Evolutionary conservation across 2,329 filamentous ascomycete species (phyloP).

Genomic region (Verruconis gallopava): DNA sequence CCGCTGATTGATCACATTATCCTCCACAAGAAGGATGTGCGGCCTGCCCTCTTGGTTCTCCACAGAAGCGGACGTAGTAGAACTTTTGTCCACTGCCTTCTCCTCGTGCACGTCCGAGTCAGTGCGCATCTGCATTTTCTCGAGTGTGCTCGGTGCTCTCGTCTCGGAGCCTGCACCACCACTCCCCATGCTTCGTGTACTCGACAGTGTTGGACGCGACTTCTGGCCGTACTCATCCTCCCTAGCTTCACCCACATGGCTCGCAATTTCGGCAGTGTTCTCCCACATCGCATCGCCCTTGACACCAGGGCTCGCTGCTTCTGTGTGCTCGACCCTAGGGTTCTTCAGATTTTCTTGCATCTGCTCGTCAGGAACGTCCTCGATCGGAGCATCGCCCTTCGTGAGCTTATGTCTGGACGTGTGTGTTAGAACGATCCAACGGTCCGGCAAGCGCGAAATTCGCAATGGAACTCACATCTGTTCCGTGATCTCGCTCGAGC

Average conservation of each 20-base stretch:
- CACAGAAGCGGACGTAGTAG: too few species aligned
- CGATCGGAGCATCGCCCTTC: slow-evolving; percentile 14
- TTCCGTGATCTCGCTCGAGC: slow-evolving; percentile 16
- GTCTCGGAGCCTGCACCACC: neutral
- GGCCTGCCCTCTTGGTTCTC: slow-evolving; percentile 11
- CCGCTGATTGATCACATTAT: slow-evolving; percentile 25
- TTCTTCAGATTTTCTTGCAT: slow-evolving; percentile 17
- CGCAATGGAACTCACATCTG: slow-evolving; percentile 5
- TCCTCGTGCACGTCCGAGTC: neutral
- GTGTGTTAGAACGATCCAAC: neutral
- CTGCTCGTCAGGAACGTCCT: slow-evolving; percentile 13
- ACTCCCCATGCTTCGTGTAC: too few species aligned
- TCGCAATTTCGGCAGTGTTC: slow-evolving; percentile 9
- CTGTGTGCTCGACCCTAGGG: slow-evolving; percentile 20
- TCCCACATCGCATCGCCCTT: neutral
- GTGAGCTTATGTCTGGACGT: slow-evolving; percentile 9
- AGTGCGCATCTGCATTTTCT: slow-evolving; percentile 3
- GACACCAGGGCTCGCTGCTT: slow-evolving; percentile 12
- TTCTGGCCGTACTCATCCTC: slow-evolving; percentile 3
- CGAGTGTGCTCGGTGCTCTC: neutral
- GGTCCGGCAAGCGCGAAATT: too few species aligned
- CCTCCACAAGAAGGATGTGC: slow-evolving; percentile 19
- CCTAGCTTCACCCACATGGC: slow-evolving; percentile 6
- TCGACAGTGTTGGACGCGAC: neutral
- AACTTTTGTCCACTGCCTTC: too few species aligned